phyloP scores from a whole-genome alignment of 306 rosid species.

The Mimosa pudica region DNA sequence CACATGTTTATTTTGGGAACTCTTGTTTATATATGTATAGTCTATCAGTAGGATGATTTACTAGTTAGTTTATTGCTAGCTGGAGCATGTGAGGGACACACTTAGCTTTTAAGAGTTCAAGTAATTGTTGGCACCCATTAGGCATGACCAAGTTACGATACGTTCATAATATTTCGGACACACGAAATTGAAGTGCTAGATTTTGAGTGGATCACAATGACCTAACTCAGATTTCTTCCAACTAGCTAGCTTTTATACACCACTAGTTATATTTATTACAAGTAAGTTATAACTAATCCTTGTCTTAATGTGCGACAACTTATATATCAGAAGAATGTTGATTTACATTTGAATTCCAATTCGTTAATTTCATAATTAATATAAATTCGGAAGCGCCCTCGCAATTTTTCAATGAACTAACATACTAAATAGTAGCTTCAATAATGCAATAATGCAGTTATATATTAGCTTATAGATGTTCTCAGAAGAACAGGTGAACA shows the following conservation, averaged over 20 bases:
- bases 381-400: background rate
- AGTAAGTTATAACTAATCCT: background rate
- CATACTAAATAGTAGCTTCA: constrained; percentile 9
- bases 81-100: background rate
- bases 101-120: background rate
- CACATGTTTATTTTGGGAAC: background rate
- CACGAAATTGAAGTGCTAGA: background rate
- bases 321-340: background rate
- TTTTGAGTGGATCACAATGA: background rate
- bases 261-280: background rate
- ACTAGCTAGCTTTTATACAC: background rate
- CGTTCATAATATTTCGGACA: background rate
- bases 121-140: background rate
- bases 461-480: background rate
- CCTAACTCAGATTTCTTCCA: constrained; percentile 1
- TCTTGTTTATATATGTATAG: background rate
- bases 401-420: constrained; percentile 11
- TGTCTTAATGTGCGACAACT: background rate
- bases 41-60: background rate
- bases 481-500: constrained; percentile 39
- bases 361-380: background rate
- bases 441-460: background rate
- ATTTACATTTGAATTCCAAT: background rate
- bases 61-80: background rate
- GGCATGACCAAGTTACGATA: too few relatives aligned